Evolutionary conservation across 257 asterid genomes (phyloP), one percentile per base, ranked within the genome.

Genomic region (Verbena officinalis): DNA sequence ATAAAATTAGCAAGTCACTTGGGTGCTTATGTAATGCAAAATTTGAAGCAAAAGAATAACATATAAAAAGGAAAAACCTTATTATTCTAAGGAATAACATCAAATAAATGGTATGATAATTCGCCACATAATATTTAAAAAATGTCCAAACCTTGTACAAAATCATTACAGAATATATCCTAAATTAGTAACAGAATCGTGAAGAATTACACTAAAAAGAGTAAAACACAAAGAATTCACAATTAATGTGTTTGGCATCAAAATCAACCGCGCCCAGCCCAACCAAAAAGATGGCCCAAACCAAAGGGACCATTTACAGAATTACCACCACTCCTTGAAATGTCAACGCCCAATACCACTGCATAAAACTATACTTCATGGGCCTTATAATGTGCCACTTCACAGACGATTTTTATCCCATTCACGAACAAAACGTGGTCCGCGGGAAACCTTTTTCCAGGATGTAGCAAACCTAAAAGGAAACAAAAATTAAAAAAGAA

Each of bases 391-490:
- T 45, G 65, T 10, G 65, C 72, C 72, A 43, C 45, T 38, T 45
- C 74, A 56, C 63, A 62, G 31, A 49, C 56, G 62, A 38, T 64
- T 34, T 17, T 51, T 56, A 33, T 34, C 55, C 65, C 51, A 44
- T 54, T 70, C 67, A 61, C 63, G 30, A 36, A 55, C 10, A 59
- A 45, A 55, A 54, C 66, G 23, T 40, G 68, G 57, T 55, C 65
- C 74, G 52, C 36, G 3, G 5, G 20, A 39, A 64, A 27, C 64
- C 77, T 33, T n/a, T 54, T 49, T 42, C 63, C 59, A 48, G 73
- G 22, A 27, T 51, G 69, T 59, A 24, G 39, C 46, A 38, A 14
- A 14, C 16, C 14, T 38, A 16, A 1, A 24, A 22, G 50, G 12
- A 19, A 9, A 31, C 11, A 43, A 56, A 62, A 21, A 14, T 7